phyloP scores from a whole-genome alignment of 495 filamentous ascomycete species.

The Cetradonia linearis region DNA sequence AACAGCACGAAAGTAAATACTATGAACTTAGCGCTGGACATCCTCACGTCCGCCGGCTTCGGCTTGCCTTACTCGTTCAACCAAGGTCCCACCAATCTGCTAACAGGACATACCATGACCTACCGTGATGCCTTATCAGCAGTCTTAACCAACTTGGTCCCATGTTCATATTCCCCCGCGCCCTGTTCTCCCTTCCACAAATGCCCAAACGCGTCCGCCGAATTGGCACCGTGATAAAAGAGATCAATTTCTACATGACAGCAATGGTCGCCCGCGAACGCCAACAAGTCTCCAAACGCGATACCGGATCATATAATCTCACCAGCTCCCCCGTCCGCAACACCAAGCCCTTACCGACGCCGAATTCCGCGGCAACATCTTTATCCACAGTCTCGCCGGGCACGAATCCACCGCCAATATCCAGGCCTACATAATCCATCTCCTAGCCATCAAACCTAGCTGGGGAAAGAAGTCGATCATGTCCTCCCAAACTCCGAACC shows the following conservation, averaged over 20 bases:
- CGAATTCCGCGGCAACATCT: conserved; percentile 27
- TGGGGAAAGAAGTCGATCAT: conserved; percentile 18
- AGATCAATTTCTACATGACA: conserved; percentile 23
- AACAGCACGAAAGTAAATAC: background rate
- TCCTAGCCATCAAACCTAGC: conserved; percentile 21
- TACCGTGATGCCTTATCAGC: conserved; percentile 26
- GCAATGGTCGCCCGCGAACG: conserved; percentile 20
- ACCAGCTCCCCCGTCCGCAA: conserved; percentile 19
- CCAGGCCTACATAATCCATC: conserved; percentile 14
- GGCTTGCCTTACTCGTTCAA: background rate
- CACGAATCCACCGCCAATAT: conserved; percentile 28
- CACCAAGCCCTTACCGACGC: conserved; percentile 22
- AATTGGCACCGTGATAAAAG: conserved; percentile 26
- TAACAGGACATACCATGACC: conserved; percentile 18
- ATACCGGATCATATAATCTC: conserved; percentile 6
- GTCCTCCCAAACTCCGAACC: conserved; percentile 26
- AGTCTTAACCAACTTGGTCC: conserved; percentile 8
- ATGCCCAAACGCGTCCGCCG: conserved; percentile 13
- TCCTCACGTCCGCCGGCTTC: background rate
- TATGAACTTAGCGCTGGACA: background rate
- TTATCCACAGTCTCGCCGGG: conserved; percentile 23
- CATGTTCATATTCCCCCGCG: background rate
- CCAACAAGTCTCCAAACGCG: background rate
- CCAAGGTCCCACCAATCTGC: background rate
- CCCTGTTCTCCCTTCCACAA: background rate